phyloP scores from a whole-genome alignment of 345 rosid species.

The Populus deltoides region DNA sequence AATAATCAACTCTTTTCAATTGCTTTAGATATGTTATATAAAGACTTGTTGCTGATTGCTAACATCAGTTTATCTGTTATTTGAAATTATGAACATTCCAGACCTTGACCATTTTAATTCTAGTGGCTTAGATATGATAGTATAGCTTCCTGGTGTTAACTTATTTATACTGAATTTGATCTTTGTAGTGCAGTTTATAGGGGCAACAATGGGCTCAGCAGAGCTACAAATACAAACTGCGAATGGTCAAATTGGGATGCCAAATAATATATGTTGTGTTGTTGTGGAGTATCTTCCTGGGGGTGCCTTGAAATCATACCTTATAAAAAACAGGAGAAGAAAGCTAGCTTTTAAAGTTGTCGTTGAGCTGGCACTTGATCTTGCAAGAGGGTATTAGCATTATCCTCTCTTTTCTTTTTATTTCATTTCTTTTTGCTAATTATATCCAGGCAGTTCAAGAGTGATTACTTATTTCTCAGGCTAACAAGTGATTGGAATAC shows the following conservation, averaged over 20 bases:
- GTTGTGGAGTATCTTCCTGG: slow-evolving; percentile 97
- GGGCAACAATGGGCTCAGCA: slow-evolving; percentile 94
- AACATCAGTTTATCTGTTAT: not conserved
- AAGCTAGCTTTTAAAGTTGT: slow-evolving; percentile 92
- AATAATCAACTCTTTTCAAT: not conserved
- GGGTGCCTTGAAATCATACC: slow-evolving; percentile 78
- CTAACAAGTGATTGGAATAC: not conserved
- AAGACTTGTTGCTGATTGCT: not conserved
- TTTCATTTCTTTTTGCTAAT: not conserved
- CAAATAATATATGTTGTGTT: slow-evolving; percentile 87
- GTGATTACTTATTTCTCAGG: slow-evolving; percentile 2
- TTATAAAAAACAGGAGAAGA: slow-evolving; percentile 86
- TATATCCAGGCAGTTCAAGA: not conserved
- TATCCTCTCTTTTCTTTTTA: slow-evolving; percentile 6
- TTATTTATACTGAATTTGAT: slow-evolving; percentile 10
- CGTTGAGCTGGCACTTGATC: slow-evolving; percentile 88
- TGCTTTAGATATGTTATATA: not conserved
- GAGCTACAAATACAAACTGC: slow-evolving; percentile 76
- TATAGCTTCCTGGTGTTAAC: slow-evolving; percentile 1
- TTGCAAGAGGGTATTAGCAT: slow-evolving; percentile 81
- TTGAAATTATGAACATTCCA: slow-evolving; percentile 1
- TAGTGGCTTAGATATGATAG: not conserved
- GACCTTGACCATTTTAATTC: not conserved
- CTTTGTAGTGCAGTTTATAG: slow-evolving; percentile 63
- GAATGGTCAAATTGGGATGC: slow-evolving; percentile 77